phyloP scores from a whole-genome alignment of 2,329 filamentous ascomycete species.

The Fusarium scirpi region DNA sequence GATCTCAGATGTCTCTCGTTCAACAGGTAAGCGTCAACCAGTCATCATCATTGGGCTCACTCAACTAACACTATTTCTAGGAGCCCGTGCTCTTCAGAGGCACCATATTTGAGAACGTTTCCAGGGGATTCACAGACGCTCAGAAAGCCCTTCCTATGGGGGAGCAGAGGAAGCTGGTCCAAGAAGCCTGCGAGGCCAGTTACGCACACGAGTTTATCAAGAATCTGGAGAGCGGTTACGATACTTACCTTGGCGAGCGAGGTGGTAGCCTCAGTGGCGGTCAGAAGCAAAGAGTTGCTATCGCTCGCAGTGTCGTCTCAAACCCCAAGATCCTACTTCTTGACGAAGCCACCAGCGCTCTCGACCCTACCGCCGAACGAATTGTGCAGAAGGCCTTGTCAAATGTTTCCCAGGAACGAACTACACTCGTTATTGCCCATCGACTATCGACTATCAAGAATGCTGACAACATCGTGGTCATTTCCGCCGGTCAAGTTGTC shows the following conservation, averaged over 20 bases:
- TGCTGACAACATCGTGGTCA: conserved; percentile 47
- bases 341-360: conserved; percentile 73
- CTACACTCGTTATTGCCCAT: conserved; percentile 72
- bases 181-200: conserved; percentile 38
- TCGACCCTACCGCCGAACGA: conserved; percentile 55
- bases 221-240: conserved; percentile 36
- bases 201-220: conserved; percentile 44
- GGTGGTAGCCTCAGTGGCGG: conserved; percentile 59
- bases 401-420: conserved; percentile 63
- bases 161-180: conserved; percentile 14
- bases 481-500: conserved; percentile 32
- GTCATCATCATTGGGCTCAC: neutral
- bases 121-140: conserved; percentile 37
- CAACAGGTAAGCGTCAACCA: conserved; percentile 16
- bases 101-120: conserved; percentile 47
- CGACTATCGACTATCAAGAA: conserved; percentile 55
- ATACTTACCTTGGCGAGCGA: conserved; percentile 42
- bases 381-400: conserved; percentile 66
- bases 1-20: conserved; percentile 60
- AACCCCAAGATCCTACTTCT: conserved; percentile 70
- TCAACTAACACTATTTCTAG: neutral
- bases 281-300: conserved; percentile 72
- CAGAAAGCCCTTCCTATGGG: conserved; percentile 5
- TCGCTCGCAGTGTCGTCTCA: conserved; percentile 72
- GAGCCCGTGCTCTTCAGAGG: conserved; percentile 46